These are phyloP conservation scores for Prillingera fragicola DNA, from an alignment of 1,284 basidiomycete genomes.

Conservation along the genomic window DNA sequence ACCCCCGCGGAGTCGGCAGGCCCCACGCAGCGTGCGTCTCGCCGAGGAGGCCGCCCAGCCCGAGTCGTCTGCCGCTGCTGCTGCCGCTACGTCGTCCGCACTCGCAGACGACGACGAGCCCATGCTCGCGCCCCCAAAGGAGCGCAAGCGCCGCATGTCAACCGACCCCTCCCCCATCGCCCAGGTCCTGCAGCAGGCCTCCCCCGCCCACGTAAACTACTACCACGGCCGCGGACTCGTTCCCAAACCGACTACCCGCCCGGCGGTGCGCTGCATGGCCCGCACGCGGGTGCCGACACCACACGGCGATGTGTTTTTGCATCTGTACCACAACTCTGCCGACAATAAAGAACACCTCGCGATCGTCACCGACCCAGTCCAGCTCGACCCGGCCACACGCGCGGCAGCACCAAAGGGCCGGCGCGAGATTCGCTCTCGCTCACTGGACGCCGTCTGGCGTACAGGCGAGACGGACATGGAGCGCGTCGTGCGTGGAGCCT, in stretches of 20 bases:
- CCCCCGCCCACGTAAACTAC: conserved; percentile 20
- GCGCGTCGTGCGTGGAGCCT: conserved; percentile 87
- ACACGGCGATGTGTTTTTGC: conserved; percentile 87
- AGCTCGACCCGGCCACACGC: conserved; percentile 53
- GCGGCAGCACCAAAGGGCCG: conserved; percentile 31
- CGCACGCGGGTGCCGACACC: conserved; percentile 95
- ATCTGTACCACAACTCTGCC: conserved; percentile 69
- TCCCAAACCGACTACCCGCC: conserved; percentile 9
- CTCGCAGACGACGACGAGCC: background rate
- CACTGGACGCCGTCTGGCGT: conserved; percentile 80
- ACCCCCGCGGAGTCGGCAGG: conserved; percentile 36
- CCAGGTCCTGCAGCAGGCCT: conserved; percentile 35
- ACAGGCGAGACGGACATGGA: conserved; percentile 88
- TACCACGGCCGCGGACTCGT: conserved; percentile 14
- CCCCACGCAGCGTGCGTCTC: conserved; percentile 40
- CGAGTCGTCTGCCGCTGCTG: conserved; percentile 11
- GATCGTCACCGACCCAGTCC: conserved; percentile 85
- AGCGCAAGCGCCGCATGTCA: conserved; percentile 38
- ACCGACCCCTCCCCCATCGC: conserved; percentile 41
- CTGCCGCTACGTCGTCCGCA: conserved; percentile 1
- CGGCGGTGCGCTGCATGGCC: conserved; percentile 67
- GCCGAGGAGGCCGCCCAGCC: conserved; percentile 9
- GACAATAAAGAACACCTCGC: conserved; percentile 99
- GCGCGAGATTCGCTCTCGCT: conserved; percentile 65
- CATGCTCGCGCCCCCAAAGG: background rate